Conservation (phyloP, 495 filamentous ascomycete species). For the Aspergillus nidulans region DNA sequence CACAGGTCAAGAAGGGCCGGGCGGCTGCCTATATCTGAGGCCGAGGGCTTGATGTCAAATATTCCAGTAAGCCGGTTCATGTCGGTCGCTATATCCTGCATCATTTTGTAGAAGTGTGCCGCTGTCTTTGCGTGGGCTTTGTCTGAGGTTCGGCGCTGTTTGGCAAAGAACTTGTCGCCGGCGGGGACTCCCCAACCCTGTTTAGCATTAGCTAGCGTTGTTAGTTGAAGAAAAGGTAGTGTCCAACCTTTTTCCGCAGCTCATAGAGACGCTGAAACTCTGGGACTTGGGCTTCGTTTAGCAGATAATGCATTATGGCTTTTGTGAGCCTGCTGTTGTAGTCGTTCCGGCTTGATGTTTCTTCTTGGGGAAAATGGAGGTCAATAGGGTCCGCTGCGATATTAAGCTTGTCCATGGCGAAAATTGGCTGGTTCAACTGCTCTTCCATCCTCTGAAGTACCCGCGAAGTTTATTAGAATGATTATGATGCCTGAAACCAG, state of each 20-base stretch:
- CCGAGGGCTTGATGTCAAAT: conserved; percentile 13
- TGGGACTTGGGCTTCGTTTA: not conserved
- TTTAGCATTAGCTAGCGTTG: not conserved
- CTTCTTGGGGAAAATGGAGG: too few species aligned
- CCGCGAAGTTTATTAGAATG: too few species aligned
- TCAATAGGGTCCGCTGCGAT: too few species aligned
- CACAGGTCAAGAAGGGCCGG: conserved; percentile 50
- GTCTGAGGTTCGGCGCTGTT: not conserved
- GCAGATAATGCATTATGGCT: not conserved
- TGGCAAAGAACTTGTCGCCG: not conserved
- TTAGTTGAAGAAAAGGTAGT: not conserved
- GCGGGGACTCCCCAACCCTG: not conserved
- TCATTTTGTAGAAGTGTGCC: not conserved
- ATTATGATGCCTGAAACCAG: too few species aligned
- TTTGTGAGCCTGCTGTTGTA: not conserved
- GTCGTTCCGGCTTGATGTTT: not conserved
- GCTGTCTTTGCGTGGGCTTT: not conserved
- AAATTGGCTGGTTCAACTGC: too few species aligned
- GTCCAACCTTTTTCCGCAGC: not conserved
- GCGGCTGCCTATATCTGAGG: too few species aligned
- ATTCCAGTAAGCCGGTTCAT: not conserved
- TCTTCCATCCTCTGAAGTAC: too few species aligned
- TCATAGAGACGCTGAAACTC: not conserved
- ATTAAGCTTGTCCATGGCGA: too few species aligned
- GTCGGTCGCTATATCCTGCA: not conserved